These are phyloP conservation scores for Acacia acuminata DNA, from an alignment of 306 rosid species.

Conservation along the genomic window DNA sequence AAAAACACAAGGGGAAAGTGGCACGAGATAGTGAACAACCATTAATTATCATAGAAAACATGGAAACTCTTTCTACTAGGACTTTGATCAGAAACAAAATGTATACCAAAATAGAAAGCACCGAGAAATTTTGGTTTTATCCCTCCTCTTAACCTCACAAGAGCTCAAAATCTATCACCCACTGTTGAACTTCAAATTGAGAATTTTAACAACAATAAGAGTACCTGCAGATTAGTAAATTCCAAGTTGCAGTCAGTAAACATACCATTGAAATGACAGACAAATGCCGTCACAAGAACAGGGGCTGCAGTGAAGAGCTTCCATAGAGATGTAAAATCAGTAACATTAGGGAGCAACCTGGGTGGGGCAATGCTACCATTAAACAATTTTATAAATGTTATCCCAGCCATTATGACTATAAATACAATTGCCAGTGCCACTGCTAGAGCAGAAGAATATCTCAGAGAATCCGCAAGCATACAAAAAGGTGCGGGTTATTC, in stretches of 20 bases:
- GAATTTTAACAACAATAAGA: background rate
- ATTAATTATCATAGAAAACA: slow-evolving; percentile 1
- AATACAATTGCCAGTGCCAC: slow-evolving; percentile 66
- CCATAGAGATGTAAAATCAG: slow-evolving; percentile 56
- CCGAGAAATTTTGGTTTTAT: background rate
- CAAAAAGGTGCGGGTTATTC: slow-evolving; percentile 18
- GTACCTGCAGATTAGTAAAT: background rate
- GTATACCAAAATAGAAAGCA: background rate
- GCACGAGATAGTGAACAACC: background rate
- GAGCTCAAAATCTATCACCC: background rate
- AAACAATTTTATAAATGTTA: slow-evolving; percentile 48
- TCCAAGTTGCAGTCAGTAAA: slow-evolving; percentile 12
- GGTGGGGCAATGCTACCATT: slow-evolving; percentile 57
- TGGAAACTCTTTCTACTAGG: background rate
- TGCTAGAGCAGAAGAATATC: slow-evolving; percentile 60
- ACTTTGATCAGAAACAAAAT: background rate
- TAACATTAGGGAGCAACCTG: slow-evolving; percentile 55
- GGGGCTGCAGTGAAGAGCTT: slow-evolving; percentile 72
- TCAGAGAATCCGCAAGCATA: slow-evolving; percentile 65
- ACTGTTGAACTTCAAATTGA: background rate
- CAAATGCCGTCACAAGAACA: slow-evolving; percentile 71
- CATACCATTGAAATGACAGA: slow-evolving; percentile 73
- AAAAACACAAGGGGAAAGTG: background rate
- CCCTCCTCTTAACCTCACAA: background rate
- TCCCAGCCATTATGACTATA: slow-evolving; percentile 70